Conservation (phyloP, 2,329 filamentous ascomycete genomes). For the Colletotrichum cuscutae region DNA sequence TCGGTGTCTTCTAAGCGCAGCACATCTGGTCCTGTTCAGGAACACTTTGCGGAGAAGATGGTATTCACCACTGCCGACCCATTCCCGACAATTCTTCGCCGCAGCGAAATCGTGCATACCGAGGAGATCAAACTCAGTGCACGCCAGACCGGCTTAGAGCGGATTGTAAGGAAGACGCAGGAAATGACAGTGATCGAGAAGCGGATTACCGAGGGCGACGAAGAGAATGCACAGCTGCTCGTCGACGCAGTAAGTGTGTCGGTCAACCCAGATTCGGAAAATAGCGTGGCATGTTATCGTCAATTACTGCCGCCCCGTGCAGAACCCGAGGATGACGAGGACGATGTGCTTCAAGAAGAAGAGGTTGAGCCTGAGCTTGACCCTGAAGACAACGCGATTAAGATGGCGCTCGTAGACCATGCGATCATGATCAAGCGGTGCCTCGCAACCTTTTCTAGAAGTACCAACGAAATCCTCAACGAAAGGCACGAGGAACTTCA, state of each 20-base stretch:
- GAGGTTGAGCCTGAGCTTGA: constrained; percentile 63
- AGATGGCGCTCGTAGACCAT: constrained; percentile 88
- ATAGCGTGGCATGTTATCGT: constrained; percentile 82
- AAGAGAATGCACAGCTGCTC: constrained; percentile 74
- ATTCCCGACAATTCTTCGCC: constrained; percentile 90
- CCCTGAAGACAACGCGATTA: constrained; percentile 80
- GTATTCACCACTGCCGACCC: constrained; percentile 85
- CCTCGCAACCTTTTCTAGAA: constrained; percentile 74
- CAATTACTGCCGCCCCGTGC: constrained; percentile 71
- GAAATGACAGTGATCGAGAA: constrained; percentile 84
- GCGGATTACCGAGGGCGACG: constrained; percentile 77
- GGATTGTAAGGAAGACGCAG: constrained; percentile 89
- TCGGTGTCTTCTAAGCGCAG: constrained; percentile 79
- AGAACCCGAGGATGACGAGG: constrained; percentile 50
- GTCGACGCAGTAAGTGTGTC: constrained; percentile 82
- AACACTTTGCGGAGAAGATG: constrained; percentile 85
- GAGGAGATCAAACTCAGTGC: constrained; percentile 76
- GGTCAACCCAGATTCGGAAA: constrained; percentile 78
- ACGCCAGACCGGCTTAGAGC: constrained; percentile 88
- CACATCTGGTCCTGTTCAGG: constrained; percentile 74
- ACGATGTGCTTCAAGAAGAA: constrained; percentile 47
- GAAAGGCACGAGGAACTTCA: constrained; percentile 69
- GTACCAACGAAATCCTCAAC: constrained; percentile 67
- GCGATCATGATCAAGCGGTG: constrained; percentile 88
- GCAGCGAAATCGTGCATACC: constrained; percentile 82